Percentiles rank a stretch among this genome's conserved stretches.
These are phyloP conservation scores for Wickerhamomyces canadensis DNA, from an alignment of 805 yeast species.

Conservation along the genomic window DNA sequence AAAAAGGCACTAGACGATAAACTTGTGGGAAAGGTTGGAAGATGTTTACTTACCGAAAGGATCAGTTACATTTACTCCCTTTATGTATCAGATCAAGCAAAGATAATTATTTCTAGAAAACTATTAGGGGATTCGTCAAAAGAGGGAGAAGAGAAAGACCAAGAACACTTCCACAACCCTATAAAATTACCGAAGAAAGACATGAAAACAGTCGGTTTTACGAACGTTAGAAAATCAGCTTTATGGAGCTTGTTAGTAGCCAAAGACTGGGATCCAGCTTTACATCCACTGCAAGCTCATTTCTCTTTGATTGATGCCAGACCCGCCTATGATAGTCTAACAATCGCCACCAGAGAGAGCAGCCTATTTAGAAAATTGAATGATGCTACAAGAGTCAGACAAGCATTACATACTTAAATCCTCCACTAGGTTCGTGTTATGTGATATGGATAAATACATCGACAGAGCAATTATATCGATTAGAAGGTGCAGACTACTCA, in stretches of 20 bases:
- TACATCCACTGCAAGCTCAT: conserved; percentile 24
- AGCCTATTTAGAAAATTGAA: conserved; percentile 13
- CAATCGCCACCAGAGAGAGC: conserved; percentile 18
- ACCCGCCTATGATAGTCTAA: conserved; percentile 23
- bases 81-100: conserved; percentile 35
- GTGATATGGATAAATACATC: no score
- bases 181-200: conserved; percentile 33
- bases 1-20: conserved; percentile 42
- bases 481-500: no score
- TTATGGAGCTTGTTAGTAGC: conserved; percentile 75
- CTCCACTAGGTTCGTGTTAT: no score
- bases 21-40: conserved; percentile 40
- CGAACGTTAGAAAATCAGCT: conserved; percentile 66
- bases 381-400: neutral
- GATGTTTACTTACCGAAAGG: conserved; percentile 48
- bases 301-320: conserved; percentile 26
- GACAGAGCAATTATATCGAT: no score
- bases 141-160: conserved; percentile 7
- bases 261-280: conserved; percentile 51
- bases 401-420: no score
- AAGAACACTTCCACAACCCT: conserved; percentile 18
- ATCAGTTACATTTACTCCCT: conserved; percentile 46
- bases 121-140: conserved; percentile 14
- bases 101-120: conserved; percentile 23
- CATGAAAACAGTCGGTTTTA: conserved; percentile 43